These are phyloP conservation scores for grape (Vitis vinifera) DNA, from an alignment of 164 flowering plant species.

Conservation along the genomic window ASM3070453v1 NC_081814.1:3039001-3039500, in stretches of 20 bases:
- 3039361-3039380: not conserved
- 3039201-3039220: not conserved
- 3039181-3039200: too few species aligned
- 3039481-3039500: too few species aligned
- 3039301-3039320: not conserved
- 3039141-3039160: too few species aligned
- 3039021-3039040: slow-evolving; percentile 4
- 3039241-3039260: not conserved
- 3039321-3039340: not conserved
- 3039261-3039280: not conserved
- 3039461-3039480: not conserved
- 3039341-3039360: not conserved
- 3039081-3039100: not conserved
- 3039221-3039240: not conserved
- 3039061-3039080: not conserved
- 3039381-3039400: too few species aligned
- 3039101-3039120: not conserved
- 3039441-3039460: not conserved
- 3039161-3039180: too few species aligned
- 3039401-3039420: too few species aligned
- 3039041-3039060: slow-evolving; percentile 1
- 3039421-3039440: too few species aligned
- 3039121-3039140: too few species aligned
- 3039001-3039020: not conserved
- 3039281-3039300: not conserved